Evolutionary conservation across 345 rosid genomes (phyloP).

Genomic region (Mallotus nudiflorus): DNA sequence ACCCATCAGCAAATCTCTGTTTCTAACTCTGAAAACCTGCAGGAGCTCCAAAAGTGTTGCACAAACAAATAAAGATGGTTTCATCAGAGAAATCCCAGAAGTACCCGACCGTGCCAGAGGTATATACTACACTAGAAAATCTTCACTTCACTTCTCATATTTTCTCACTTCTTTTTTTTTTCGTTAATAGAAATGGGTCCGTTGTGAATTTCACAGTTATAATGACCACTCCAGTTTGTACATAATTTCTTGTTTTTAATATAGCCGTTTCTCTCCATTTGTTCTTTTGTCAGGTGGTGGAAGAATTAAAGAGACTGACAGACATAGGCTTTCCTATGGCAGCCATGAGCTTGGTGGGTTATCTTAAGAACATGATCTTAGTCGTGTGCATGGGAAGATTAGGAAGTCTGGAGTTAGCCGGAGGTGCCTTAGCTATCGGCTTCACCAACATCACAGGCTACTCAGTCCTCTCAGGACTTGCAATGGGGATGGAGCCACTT

Average conservation of each 20-base stretch:
- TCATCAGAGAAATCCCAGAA: constrained; percentile 42
- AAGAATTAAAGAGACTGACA: constrained; percentile 64
- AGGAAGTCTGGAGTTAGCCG: constrained; percentile 90
- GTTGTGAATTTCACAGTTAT: too few species aligned
- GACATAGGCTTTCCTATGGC: constrained; percentile 73
- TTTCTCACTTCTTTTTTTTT: background rate
- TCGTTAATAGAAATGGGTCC: too few species aligned
- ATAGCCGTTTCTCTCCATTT: background rate
- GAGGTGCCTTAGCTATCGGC: constrained; percentile 87
- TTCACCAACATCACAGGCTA: constrained; percentile 95
- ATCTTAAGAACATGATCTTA: constrained; percentile 71
- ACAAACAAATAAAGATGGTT: constrained; percentile 38
- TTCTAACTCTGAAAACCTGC: background rate
- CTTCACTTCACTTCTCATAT: background rate
- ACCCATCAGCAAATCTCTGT: constrained; percentile 1
- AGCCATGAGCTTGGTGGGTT: constrained; percentile 67
- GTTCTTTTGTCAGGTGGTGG: constrained; percentile 60
- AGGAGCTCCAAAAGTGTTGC: background rate
- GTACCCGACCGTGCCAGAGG: constrained; percentile 70
- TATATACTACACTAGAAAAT: constrained; percentile 21
- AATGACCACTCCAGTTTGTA: background rate
- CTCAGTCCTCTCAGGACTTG: constrained; percentile 82
- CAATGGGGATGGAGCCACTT: constrained; percentile 90
- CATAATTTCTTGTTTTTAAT: background rate
- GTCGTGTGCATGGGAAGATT: constrained; percentile 85